phyloP scores from a whole-genome alignment of 176 grass and related monocot species.

The Puccinellia tenuiflora region DNA sequence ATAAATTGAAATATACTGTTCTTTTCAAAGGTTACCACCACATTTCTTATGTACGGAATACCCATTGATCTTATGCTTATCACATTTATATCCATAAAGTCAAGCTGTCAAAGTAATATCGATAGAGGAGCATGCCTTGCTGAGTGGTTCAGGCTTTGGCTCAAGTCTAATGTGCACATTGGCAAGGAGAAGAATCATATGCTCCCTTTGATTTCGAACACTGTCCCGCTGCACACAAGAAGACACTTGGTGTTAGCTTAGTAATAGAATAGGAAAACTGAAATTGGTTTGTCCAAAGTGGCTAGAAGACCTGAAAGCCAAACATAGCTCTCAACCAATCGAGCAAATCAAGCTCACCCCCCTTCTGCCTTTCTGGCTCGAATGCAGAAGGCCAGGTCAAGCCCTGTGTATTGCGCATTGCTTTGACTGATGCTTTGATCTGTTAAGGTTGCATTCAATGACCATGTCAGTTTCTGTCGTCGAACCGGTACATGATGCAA shows the following conservation, averaged over 20 bases:
- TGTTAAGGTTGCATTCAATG: slow-evolving; percentile 15
- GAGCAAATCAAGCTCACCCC: slow-evolving; percentile 72
- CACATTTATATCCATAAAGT: background rate
- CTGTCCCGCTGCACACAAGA: slow-evolving; percentile 66
- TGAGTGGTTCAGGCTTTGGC: slow-evolving; percentile 73
- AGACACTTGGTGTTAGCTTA: slow-evolving; percentile 27
- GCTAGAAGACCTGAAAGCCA: slow-evolving; percentile 82
- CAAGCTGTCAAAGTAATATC: slow-evolving; percentile 23
- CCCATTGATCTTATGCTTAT: background rate
- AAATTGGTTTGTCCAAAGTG: slow-evolving; percentile 5
- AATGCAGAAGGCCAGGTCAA: slow-evolving; percentile 81
- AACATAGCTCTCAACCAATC: slow-evolving; percentile 98
- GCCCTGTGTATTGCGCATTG: slow-evolving; percentile 52
- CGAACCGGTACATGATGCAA: background rate
- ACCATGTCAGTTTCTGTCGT: slow-evolving; percentile 1
- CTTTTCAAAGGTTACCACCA: background rate
- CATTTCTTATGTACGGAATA: background rate
- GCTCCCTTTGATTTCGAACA: slow-evolving; percentile 93
- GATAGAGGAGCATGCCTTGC: slow-evolving; percentile 58
- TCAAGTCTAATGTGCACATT: slow-evolving; percentile 85
- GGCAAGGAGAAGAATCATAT: slow-evolving; percentile 84
- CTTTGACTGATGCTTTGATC: slow-evolving; percentile 61
- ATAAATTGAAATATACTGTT: slow-evolving; percentile 1
- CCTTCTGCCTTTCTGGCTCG: slow-evolving; percentile 75
- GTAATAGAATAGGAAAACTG: slow-evolving; percentile 9